Evolutionary conservation across 805 yeast species (phyloP), one percentile per base, ranked within the genome.

Genomic region (Yarrowia yakushimensis): DNA sequence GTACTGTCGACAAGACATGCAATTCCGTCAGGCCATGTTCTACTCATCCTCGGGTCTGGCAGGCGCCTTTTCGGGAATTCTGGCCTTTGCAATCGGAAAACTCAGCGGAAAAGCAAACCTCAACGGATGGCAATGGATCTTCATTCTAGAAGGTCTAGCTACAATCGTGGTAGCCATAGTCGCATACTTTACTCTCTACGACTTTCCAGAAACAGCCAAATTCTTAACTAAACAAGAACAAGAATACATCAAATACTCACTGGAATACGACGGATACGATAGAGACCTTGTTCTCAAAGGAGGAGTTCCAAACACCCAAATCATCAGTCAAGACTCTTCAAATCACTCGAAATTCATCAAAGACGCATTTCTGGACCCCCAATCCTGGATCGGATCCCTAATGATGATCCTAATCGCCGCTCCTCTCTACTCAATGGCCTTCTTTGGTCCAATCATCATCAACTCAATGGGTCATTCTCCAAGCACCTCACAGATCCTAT

Each of bases 371-470:
- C 65, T 79, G 42, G 77, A 82, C 52, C 80, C 82, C 45, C 76
- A 77, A 15, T 84, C 83, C 70, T 82, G 81, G 71, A 80, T 81
- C 23, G 73, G 82, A 10, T 45, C 60, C 17, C 60, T 54, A 20
- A 27, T 18, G 2, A 54, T 54, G 60, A 36, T 37, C 23, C 34
- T 54, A 18, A 37, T 54, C 65, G 79, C 82, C 65, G 79, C 82
- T 67, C 86, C 86, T 28, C 74, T 85, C 25, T 83, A 83, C 65
- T 82, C 85, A 37, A 81, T 82, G 67, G 85, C 85, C n/a, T 82
- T 78, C 68, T 82, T 82, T 69, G 82, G 85, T 23, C 83, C 85
- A 62, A 75, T 82, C 23, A 82, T 82, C 66, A 81, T 82, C 67
- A 74, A 73, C 39, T 71, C 77, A 60, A 73, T 82, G 77, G 85